Percentiles rank a stretch among this genome's conserved stretches.
phyloP scores from a whole-genome alignment of 495 filamentous ascomycete species.

The Trypethelium eluteriae region DNA sequence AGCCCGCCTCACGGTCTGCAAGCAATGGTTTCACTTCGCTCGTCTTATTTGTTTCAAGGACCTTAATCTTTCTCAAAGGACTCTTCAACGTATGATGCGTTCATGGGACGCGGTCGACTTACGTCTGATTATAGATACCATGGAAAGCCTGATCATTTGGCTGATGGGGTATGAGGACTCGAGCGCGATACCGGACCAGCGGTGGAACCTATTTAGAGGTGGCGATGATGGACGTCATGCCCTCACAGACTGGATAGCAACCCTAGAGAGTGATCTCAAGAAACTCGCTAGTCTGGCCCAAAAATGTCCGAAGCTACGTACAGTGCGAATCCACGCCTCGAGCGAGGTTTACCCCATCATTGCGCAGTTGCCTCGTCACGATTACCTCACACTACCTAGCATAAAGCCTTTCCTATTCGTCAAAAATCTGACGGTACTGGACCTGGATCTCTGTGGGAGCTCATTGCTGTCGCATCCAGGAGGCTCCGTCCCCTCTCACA shows the following conservation, averaged over 20 bases:
- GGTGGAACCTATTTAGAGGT: conserved; percentile 13
- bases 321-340: background rate
- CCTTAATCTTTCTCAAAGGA: conserved; percentile 14
- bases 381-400: background rate
- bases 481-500: background rate
- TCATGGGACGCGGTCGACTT: conserved; percentile 8
- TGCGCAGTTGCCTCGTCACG: background rate
- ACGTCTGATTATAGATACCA: conserved; percentile 17
- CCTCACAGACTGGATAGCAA: background rate
- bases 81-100: conserved; percentile 17
- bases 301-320: background rate
- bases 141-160: conserved; percentile 15
- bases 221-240: background rate
- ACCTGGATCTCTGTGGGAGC: background rate
- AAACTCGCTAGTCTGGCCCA: background rate
- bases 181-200: conserved; percentile 5
- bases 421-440: background rate
- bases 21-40: conserved; percentile 19
- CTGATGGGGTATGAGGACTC: conserved; percentile 18
- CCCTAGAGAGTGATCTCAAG: background rate
- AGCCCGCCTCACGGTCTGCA: conserved; percentile 20
- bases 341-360: background rate
- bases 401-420: background rate
- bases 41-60: conserved; percentile 18
- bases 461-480: background rate